These are phyloP conservation scores for Biscogniauxia marginata DNA, from an alignment of 2,329 filamentous ascomycete genomes.

Conservation along the genomic window DNA sequence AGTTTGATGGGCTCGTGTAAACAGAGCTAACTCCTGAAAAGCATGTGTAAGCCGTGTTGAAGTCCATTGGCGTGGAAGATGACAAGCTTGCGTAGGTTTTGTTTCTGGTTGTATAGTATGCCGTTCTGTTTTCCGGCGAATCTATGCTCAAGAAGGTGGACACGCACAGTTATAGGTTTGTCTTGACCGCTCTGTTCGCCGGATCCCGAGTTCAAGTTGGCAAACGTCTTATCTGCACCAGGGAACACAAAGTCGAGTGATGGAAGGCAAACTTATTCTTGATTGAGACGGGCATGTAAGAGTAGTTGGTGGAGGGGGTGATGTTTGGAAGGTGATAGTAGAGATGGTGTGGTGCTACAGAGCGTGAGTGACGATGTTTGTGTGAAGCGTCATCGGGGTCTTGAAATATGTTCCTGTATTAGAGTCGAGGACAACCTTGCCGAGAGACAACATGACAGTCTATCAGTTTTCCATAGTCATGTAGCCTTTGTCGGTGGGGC, in stretches of 20 bases:
- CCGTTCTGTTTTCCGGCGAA: slow-evolving; percentile 12
- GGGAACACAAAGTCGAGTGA: slow-evolving; percentile 6
- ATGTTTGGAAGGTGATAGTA: slow-evolving; percentile 11
- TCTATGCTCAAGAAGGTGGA: slow-evolving; percentile 1
- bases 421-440: slow-evolving; percentile 11
- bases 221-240: slow-evolving; percentile 6
- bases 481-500: slow-evolving; percentile 10
- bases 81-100: neutral
- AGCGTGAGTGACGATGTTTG: slow-evolving; percentile 11
- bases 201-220: slow-evolving; percentile 12
- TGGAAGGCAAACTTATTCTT: slow-evolving; percentile 11
- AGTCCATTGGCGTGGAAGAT: neutral
- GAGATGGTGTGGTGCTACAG: slow-evolving; percentile 19
- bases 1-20: slow-evolving; percentile 11
- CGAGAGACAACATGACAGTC: slow-evolving; percentile 9
- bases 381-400: slow-evolving; percentile 12
- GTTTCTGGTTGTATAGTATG: slow-evolving; percentile 5
- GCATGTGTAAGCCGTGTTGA: slow-evolving; percentile 13
- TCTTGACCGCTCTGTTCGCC: neutral
- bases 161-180: slow-evolving; percentile 2
- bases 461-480: slow-evolving; percentile 10
- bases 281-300: slow-evolving; percentile 5
- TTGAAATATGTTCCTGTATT: slow-evolving; percentile 14
- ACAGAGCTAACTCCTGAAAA: slow-evolving; percentile 11
- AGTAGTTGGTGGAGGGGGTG: slow-evolving; percentile 5